Percentiles rank a stretch among this genome's conserved stretches.
phyloP scores from a whole-genome alignment of 176 grass and related monocot genomes.

The Tillandsia fasciculata region DNA sequence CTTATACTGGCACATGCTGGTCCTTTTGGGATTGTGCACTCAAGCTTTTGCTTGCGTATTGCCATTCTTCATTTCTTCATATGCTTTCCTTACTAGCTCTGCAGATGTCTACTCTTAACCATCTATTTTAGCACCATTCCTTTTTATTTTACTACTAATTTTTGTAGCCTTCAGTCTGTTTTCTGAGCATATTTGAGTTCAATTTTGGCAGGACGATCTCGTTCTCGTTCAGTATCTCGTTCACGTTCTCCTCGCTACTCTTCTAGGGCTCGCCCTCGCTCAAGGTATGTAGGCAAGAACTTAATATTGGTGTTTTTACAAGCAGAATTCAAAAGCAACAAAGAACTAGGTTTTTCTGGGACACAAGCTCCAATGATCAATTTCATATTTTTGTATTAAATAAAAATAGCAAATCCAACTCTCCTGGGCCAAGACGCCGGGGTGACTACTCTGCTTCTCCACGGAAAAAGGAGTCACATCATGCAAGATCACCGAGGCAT shows the following conservation, averaged over 20 bases:
- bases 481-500: constrained; percentile 29
- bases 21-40: not conserved
- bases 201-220: constrained; percentile 52
- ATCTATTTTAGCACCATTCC: not conserved
- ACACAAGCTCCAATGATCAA: not conserved
- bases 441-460: constrained; percentile 61
- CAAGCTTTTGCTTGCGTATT: not conserved
- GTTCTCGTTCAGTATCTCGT: constrained; percentile 51
- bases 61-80: not conserved
- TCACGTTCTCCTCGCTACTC: constrained; percentile 55
- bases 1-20: not conserved
- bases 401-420: constrained; percentile 47
- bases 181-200: not conserved
- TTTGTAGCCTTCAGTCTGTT: not conserved
- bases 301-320: not conserved
- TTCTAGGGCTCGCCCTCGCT: constrained; percentile 41
- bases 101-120: not conserved
- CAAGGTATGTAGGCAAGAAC: constrained; percentile 40
- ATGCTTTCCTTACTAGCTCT: not conserved
- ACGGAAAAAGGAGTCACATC: constrained; percentile 30
- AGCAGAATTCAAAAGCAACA: not conserved
- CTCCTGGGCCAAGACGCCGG: constrained; percentile 54
- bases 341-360: not conserved
- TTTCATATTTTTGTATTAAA: constrained; percentile 2
- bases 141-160: not conserved